phyloP scores from a whole-genome alignment of 257 asterid genomes.

The Solanum virginianum region DNA sequence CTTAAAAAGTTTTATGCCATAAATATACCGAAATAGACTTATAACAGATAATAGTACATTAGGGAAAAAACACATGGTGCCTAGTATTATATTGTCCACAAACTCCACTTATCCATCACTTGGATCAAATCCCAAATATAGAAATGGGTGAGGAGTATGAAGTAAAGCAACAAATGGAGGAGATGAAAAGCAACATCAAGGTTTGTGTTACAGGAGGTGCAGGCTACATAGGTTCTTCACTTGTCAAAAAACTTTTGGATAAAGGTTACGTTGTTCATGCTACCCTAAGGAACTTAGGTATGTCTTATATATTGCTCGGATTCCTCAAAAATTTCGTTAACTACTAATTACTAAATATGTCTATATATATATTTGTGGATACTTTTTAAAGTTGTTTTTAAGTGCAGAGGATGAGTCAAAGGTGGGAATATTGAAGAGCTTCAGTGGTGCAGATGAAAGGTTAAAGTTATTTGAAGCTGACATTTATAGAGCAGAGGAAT shows the following conservation, averaged over 20 bases:
- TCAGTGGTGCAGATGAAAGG: slow-evolving; percentile 24
- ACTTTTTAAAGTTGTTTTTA: neutral
- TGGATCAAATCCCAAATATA: neutral
- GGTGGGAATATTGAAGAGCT: slow-evolving; percentile 39
- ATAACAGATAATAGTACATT: neutral
- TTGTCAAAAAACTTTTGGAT: slow-evolving; percentile 30
- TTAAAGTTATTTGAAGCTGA: slow-evolving; percentile 51
- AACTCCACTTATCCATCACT: neutral
- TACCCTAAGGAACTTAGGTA: slow-evolving; percentile 44
- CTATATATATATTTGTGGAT: neutral
- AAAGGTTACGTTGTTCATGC: slow-evolving; percentile 56
- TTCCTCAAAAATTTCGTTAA: no score
- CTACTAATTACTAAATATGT: no score
- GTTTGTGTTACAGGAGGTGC: slow-evolving; percentile 69
- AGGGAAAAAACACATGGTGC: neutral
- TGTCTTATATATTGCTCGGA: neutral
- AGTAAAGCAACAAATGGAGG: neutral
- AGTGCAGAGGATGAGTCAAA: slow-evolving; percentile 40
- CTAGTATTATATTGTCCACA: neutral
- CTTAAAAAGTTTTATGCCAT: no score
- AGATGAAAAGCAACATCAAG: slow-evolving; percentile 3
- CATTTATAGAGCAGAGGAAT: slow-evolving; percentile 38
- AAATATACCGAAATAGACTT: no score
- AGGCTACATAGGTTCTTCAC: slow-evolving; percentile 51
- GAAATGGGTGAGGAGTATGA: neutral